These are phyloP conservation scores for Candida odintsovae DNA, from an alignment of 805 yeast genomes.

Conservation along the genomic window DNA sequence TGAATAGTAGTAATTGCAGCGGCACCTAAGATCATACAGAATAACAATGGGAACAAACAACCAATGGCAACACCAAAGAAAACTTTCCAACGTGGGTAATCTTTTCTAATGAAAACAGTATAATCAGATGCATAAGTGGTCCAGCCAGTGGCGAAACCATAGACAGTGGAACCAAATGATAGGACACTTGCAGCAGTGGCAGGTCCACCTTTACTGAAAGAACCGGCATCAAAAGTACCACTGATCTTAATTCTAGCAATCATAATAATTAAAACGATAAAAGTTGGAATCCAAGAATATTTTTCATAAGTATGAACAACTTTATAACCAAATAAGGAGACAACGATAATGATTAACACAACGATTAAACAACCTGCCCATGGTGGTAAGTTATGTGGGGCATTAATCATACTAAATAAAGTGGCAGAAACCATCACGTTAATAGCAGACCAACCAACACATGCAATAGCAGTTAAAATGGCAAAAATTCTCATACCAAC, in stretches of 20 bases:
- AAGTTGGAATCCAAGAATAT: constrained; percentile 82
- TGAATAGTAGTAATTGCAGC: constrained; percentile 70
- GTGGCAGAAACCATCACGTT: constrained; percentile 87
- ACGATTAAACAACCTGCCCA: constrained; percentile 87
- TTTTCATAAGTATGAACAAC: constrained; percentile 78
- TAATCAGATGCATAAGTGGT: constrained; percentile 89
- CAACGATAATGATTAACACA: constrained; percentile 57
- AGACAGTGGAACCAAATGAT: constrained; percentile 75
- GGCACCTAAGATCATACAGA: constrained; percentile 77
- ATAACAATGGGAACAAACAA: constrained; percentile 58
- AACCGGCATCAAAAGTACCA: constrained; percentile 53
- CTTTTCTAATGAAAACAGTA: constrained; percentile 76
- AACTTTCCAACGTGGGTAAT: constrained; percentile 49
- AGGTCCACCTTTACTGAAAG: constrained; percentile 40
- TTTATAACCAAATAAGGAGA: constrained; percentile 79
- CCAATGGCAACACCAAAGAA: constrained; percentile 63
- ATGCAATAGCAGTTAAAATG: constrained; percentile 69
- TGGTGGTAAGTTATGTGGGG: constrained; percentile 55
- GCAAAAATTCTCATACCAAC: constrained; percentile 72
- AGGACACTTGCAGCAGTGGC: constrained; percentile 71
- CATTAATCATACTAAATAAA: constrained; percentile 68
- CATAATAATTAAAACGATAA: constrained; percentile 65
- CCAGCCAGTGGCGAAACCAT: constrained; percentile 94
- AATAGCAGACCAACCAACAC: constrained; percentile 94
- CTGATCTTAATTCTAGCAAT: constrained; percentile 69